Evolutionary conservation across 225 moss, liverwort and hornwort species (phyloP).

Genomic region (Bryoerythrophyllum caledonicum): DNA sequence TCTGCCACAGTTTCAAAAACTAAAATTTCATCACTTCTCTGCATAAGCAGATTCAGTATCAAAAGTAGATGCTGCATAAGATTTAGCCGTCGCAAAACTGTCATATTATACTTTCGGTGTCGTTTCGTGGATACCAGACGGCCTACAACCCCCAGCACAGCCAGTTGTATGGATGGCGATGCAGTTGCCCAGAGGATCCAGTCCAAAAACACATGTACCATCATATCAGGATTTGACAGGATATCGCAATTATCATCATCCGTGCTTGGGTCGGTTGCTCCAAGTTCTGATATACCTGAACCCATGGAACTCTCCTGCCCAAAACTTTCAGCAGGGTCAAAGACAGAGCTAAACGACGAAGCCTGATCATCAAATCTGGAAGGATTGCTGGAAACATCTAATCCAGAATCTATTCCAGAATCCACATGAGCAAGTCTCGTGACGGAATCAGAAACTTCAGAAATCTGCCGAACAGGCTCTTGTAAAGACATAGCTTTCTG

Average conservation of each 20-base stretch:
- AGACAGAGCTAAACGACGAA: slow-evolving; percentile 59
- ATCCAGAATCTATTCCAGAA: slow-evolving; percentile 44
- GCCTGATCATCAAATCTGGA: slow-evolving; percentile 67
- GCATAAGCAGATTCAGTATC: slow-evolving; percentile 49
- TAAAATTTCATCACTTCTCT: slow-evolving; percentile 79
- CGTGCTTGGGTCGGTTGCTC: slow-evolving; percentile 33
- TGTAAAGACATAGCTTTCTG: slow-evolving; percentile 39
- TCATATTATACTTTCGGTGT: slow-evolving; percentile 83
- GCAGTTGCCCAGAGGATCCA: slow-evolving; percentile 96
- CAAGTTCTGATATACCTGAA: slow-evolving; percentile 59
- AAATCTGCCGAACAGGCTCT: slow-evolving; percentile 50
- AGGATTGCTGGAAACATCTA: slow-evolving; percentile 49
- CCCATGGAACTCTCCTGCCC: slow-evolving; percentile 60
- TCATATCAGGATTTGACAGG: slow-evolving; percentile 86
- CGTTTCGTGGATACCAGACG: slow-evolving; percentile 79
- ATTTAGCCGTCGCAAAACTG: slow-evolving; percentile 75
- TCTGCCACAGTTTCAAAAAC: slow-evolving; percentile 87
- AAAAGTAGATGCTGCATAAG: slow-evolving; percentile 86
- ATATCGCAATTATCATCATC: slow-evolving; percentile 55
- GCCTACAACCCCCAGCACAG: slow-evolving; percentile 71
- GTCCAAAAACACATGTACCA: slow-evolving; percentile 92
- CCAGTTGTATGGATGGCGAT: slow-evolving; percentile 62
- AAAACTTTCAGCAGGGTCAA: slow-evolving; percentile 55
- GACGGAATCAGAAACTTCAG: slow-evolving; percentile 56
- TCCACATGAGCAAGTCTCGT: slow-evolving; percentile 42